These are phyloP conservation scores for Poa pratensis DNA, from an alignment of 176 grass and related monocot species.

Conservation along the genomic window DNA sequence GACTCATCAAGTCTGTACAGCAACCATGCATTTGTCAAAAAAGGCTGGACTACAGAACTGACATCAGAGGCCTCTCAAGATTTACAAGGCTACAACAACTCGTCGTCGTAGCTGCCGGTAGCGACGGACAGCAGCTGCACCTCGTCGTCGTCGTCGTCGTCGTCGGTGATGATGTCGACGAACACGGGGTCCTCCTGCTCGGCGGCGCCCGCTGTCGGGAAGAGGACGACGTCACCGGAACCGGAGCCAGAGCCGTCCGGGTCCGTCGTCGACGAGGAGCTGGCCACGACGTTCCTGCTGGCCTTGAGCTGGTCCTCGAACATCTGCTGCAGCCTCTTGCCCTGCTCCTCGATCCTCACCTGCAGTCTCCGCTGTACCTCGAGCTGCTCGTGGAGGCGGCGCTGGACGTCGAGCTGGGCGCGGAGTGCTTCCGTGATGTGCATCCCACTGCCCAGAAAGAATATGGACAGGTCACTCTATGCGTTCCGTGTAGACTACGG, in stretches of 20 bases:
- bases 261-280: slow-evolving; percentile 19
- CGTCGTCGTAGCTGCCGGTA: slow-evolving; percentile 11
- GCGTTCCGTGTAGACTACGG: neutral
- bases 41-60: slow-evolving; percentile 25
- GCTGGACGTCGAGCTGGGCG: slow-evolving; percentile 86
- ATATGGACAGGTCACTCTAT: neutral
- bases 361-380: slow-evolving; percentile 89
- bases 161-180: slow-evolving; percentile 31
- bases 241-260: neutral
- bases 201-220: neutral
- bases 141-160: neutral
- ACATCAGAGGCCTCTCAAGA: neutral
- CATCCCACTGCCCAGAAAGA: slow-evolving; percentile 56
- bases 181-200: slow-evolving; percentile 6
- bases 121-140: slow-evolving; percentile 41
- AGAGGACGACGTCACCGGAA: neutral
- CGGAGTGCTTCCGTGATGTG: slow-evolving; percentile 82
- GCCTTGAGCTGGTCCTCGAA: slow-evolving; percentile 81
- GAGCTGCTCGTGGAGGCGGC: slow-evolving; percentile 90
- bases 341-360: slow-evolving; percentile 83
- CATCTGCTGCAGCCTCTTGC: slow-evolving; percentile 77
- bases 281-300: slow-evolving; percentile 34
- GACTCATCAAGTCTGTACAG: neutral
- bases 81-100: slow-evolving; percentile 39
- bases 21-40: neutral